Percentiles rank a stretch among this genome's conserved stretches.
phyloP scores from a whole-genome alignment of 2,329 filamentous ascomycete genomes.

The Claviceps cyperi region DNA sequence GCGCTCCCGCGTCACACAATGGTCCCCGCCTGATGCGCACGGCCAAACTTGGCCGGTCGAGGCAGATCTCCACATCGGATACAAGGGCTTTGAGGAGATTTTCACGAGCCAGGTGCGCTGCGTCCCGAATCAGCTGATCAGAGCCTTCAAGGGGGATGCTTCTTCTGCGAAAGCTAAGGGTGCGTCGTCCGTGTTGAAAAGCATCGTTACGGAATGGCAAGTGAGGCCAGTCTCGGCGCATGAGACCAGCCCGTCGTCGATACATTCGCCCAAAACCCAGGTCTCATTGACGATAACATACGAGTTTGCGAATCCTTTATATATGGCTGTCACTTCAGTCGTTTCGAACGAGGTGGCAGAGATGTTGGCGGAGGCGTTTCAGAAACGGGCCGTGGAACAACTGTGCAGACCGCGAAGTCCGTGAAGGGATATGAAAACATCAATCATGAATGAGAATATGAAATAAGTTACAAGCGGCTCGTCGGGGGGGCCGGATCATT shows the following conservation, averaged over 20 bases:
- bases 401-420: slow-evolving; percentile 7
- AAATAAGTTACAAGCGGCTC: background rate
- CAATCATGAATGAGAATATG: background rate
- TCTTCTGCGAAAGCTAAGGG: slow-evolving; percentile 28
- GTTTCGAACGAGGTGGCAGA: slow-evolving; percentile 74
- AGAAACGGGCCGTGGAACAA: slow-evolving; percentile 52
- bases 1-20: slow-evolving; percentile 60
- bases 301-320: slow-evolving; percentile 78
- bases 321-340: slow-evolving; percentile 65
- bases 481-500: no score
- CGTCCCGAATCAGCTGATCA: slow-evolving; percentile 55
- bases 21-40: slow-evolving; percentile 40
- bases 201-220: slow-evolving; percentile 56
- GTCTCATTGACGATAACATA: slow-evolving; percentile 68
- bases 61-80: slow-evolving; percentile 73
- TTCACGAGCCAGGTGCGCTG: slow-evolving; percentile 75
- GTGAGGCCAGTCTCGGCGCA: slow-evolving; percentile 30
- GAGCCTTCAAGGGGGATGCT: slow-evolving; percentile 53
- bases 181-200: slow-evolving; percentile 44
- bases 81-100: slow-evolving; percentile 66
- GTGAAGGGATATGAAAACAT: background rate
- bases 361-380: slow-evolving; percentile 88
- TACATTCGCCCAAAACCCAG: slow-evolving; percentile 36
- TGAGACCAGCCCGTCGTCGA: background rate
- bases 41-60: slow-evolving; percentile 51